Evolutionary conservation across 2,329 filamentous ascomycete species (phyloP), one percentile per base, ranked within the genome.

Genomic region (Trematosphaeria pertusa): DNA sequence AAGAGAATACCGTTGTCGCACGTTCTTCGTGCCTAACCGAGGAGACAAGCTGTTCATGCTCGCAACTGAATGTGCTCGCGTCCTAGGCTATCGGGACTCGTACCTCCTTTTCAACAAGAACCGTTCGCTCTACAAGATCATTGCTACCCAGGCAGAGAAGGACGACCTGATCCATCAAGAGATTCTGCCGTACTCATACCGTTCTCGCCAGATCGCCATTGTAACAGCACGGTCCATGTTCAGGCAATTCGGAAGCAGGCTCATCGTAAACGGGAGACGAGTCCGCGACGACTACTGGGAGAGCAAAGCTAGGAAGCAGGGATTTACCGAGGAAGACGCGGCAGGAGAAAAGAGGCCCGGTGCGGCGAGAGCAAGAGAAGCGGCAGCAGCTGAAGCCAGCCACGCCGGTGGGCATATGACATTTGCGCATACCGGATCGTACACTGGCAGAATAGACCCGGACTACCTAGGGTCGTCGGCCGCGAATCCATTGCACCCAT

Each of bases 271-370:
- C 64, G 94, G 94, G 24, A 84, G 93, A 53, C 82, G 94, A 47
- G 94, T 99, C 32, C 87, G 94, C 38, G 94, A 99, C 73, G 94
- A 99, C 70, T 99, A 99, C 74, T 99, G 94, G 94, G 94, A 97
- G 73, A 89, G 87, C 66, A 97, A 97, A 74, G 94, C 94, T 6
- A 83, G 89, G 37, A 99, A 97, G 74, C 94, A 99, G 73, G 94
- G 94, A 9, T 99, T 99, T 69, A 99, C 94, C 1, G 94, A 99
- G 71, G 91, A 95, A 54, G 94, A 99, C 72, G 81, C 92, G 39
- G 94, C 94, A 3, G 94, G 94, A 31, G 94, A 99, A 75, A 97
- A 99, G 78, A 83, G 94, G 55, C 94, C 94, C 5, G 94, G 94
- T 43, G 92, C 89, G 30, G 86, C 91, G 48, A 96, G 95, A 76